These are phyloP conservation scores for Anthoceros angustus DNA, from an alignment of 225 moss, liverwort and hornwort species.

Conservation along the genomic window DNA sequence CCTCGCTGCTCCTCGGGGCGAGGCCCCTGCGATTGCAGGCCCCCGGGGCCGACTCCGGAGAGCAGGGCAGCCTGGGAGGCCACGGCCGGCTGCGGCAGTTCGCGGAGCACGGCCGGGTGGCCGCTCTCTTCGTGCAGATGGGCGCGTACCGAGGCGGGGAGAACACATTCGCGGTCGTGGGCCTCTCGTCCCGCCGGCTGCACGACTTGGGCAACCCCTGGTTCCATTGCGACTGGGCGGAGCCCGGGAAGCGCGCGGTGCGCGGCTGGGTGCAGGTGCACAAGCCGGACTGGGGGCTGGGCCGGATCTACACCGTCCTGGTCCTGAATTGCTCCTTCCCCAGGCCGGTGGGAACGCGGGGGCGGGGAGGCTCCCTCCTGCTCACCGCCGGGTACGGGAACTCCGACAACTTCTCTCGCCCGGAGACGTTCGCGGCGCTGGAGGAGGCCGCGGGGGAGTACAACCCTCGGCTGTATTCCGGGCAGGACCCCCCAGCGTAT, in stretches of 20 bases:
- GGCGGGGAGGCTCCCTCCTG: neutral
- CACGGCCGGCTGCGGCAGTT: neutral
- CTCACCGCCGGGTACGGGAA: neutral
- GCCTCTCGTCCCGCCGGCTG: neutral
- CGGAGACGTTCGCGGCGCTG: conserved; percentile 8
- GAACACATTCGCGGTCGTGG: neutral
- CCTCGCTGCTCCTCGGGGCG: no score
- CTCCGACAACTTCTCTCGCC: neutral
- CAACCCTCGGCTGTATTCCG: neutral
- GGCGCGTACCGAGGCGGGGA: neutral
- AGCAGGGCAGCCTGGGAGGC: neutral
- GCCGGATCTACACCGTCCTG: conserved; percentile 2
- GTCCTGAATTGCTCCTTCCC: neutral
- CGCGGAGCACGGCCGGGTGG: neutral
- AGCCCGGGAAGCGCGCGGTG: neutral
- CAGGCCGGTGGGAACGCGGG: neutral
- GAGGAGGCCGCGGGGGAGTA: conserved; percentile 8
- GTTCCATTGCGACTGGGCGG: neutral
- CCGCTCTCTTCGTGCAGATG: neutral
- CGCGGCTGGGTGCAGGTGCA: neutral
- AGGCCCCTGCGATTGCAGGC: no score
- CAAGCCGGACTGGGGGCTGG: neutral
- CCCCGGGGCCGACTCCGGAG: no score
- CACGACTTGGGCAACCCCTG: neutral
- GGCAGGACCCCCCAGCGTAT: conserved; percentile 6